Evolutionary conservation across 176 grass and related monocot genomes (phyloP).

Genomic region (Musa itinerans): DNA sequence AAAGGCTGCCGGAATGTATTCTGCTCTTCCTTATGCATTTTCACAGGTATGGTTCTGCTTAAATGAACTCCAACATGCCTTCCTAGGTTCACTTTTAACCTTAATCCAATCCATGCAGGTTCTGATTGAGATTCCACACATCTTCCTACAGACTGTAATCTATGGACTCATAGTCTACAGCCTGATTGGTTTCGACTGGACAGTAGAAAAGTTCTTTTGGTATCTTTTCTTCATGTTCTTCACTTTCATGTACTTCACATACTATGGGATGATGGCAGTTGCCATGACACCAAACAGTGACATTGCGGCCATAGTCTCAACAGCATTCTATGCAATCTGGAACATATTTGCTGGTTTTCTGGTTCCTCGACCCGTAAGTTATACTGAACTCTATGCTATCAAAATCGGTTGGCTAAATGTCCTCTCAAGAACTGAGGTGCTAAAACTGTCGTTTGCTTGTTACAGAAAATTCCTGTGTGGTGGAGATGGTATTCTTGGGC

Average conservation of each 20-base stretch:
- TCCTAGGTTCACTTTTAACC: background rate
- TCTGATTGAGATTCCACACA: slow-evolving; percentile 5
- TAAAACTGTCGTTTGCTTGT: background rate
- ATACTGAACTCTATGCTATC: background rate
- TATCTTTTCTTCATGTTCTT: slow-evolving; percentile 64
- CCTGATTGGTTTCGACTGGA: slow-evolving; percentile 9
- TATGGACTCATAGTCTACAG: slow-evolving; percentile 8
- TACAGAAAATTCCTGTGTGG: slow-evolving; percentile 3
- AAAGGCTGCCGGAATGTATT: slow-evolving; percentile 8
- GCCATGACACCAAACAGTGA: slow-evolving; percentile 15
- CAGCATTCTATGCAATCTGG: slow-evolving; percentile 23
- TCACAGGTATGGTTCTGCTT: background rate
- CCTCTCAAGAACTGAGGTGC: background rate
- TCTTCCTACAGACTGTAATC: slow-evolving; percentile 1
- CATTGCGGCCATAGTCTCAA: slow-evolving; percentile 9
- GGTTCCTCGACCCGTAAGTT: slow-evolving; percentile 21
- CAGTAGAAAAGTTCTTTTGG: slow-evolving; percentile 40
- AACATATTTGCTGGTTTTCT: slow-evolving; percentile 14
- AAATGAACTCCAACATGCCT: background rate
- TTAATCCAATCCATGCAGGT: background rate
- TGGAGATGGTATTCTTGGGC: slow-evolving; percentile 21
- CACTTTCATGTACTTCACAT: slow-evolving; percentile 28
- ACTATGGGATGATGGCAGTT: slow-evolving; percentile 21
- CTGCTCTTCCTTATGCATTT: slow-evolving; percentile 10
- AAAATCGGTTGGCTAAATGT: background rate